These are phyloP conservation scores for Neurospora sublineolata DNA, from an alignment of 495 filamentous ascomycete genomes.

Conservation along the genomic window DNA sequence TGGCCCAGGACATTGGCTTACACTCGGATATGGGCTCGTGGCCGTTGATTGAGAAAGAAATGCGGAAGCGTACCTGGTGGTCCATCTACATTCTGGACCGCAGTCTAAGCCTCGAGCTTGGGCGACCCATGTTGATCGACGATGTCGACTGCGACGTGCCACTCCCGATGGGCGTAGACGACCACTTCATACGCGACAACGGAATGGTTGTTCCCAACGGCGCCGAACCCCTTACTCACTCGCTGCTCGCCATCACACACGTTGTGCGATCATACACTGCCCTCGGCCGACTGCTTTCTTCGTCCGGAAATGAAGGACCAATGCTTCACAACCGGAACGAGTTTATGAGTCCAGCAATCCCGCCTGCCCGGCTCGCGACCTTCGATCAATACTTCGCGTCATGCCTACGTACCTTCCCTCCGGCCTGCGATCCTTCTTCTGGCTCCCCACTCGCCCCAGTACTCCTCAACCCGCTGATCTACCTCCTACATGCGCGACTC, in stretches of 20 bases:
- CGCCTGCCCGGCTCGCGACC: conserved; percentile 55
- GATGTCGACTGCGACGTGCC: conserved; percentile 80
- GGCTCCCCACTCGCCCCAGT: conserved; percentile 59
- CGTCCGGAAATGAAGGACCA: conserved; percentile 17
- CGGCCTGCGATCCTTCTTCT: conserved; percentile 53
- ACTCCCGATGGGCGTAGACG: conserved; percentile 71
- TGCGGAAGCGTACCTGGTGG: conserved; percentile 89
- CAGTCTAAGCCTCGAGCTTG: conserved; percentile 67
- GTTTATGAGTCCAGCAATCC: conserved; percentile 36
- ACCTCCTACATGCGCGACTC: conserved; percentile 73
- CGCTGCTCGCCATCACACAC: conserved; percentile 69
- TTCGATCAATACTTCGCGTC: conserved; percentile 73
- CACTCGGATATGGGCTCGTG: conserved; percentile 65
- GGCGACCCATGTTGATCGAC: conserved; percentile 73
- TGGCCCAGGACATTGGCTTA: conserved; percentile 80
- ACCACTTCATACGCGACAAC: conserved; percentile 61
- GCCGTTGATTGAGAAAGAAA: conserved; percentile 73
- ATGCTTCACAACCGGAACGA: neutral
- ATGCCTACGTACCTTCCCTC: conserved; percentile 64
- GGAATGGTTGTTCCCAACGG: conserved; percentile 42
- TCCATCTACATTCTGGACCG: conserved; percentile 85
- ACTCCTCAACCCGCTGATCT: conserved; percentile 58
- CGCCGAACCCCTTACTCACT: conserved; percentile 41
- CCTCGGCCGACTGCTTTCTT: conserved; percentile 60
- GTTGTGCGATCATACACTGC: conserved; percentile 74